Conservation (phyloP, 768 basidiomycete species). For the Leccinum uliginosum region DNA sequence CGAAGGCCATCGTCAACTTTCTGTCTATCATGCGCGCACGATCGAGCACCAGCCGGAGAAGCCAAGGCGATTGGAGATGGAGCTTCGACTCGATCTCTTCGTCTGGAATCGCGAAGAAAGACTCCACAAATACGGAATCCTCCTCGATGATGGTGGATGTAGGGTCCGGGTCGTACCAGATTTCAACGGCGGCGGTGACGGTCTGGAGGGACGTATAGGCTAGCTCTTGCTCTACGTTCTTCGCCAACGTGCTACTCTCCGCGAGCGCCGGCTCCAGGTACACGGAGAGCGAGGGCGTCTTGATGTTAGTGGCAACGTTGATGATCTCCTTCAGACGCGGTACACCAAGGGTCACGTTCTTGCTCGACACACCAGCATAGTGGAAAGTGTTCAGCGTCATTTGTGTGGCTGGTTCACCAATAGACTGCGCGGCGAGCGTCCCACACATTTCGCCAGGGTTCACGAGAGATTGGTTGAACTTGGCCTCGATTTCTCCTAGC, state of each 20-base stretch:
- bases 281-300: slow-evolving; percentile 94
- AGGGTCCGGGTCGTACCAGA: slow-evolving; percentile 96
- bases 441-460: slow-evolving; percentile 99
- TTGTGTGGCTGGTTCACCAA: slow-evolving; percentile 98
- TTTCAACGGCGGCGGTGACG: slow-evolving; percentile 92
- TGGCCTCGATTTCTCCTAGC: slow-evolving; percentile 87
- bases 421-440: slow-evolving; percentile 95
- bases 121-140: slow-evolving; percentile 92
- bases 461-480: slow-evolving; percentile 89
- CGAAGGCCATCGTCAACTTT: slow-evolving; percentile 91
- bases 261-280: slow-evolving; percentile 76
- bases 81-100: slow-evolving; percentile 91
- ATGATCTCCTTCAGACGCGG: slow-evolving; percentile 99
- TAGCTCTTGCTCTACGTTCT: slow-evolving; percentile 88
- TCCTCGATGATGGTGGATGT: slow-evolving; percentile 93
- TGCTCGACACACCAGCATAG: slow-evolving; percentile 99
- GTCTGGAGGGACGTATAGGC: slow-evolving; percentile 93
- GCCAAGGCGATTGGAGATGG: slow-evolving; percentile 92
- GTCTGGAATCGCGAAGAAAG: slow-evolving; percentile 99
- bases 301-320: slow-evolving; percentile 98
- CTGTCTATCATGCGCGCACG: slow-evolving; percentile 98
- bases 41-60: slow-evolving; percentile 94
- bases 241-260: slow-evolving; percentile 58
- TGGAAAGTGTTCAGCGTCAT: slow-evolving; percentile 99
- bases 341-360: slow-evolving; percentile 99